Evolutionary conservation across 495 filamentous ascomycete genomes (phyloP), one percentile per base, ranked within the genome.

Genomic region (Penicillium pulvis): DNA sequence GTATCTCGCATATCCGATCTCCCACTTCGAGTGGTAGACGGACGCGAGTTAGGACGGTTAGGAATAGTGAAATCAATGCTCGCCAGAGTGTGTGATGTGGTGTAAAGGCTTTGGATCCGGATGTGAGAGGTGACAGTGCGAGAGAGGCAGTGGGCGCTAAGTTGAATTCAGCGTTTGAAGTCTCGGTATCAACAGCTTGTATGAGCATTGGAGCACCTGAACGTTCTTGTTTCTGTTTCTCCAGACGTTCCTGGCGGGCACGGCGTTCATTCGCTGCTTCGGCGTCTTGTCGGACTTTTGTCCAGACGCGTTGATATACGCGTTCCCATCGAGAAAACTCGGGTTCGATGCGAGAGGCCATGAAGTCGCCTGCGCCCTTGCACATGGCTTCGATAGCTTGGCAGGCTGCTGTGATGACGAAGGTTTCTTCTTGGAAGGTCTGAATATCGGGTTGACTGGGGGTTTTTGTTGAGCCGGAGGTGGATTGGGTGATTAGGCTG

Each of bases 331-430:
- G 66, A 36, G 76, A 71, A 86, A 91, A 97, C 53, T 90, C 86
- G 4, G 77, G 79, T 69, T 85, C 84, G 24, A 94, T 81, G 26
- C 93, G 77, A 0, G 79, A 83, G 17, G 76, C 76, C 71, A 97
- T 82, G 73, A 98, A 98, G 55, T 93, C 88, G 0, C 93, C 93
- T 0, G 90, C 91, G 12, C 79, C 60, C 47, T 65, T 67, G 68
- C 73, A 76, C 53, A 96, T 78, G 47, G 73, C 73, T 42, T 78
- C 79, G 5, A 97, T 72, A 3, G 87, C 81, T 23, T 85, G 80
- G 41, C 87, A 83, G 24, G 91, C 89, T 3, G 85, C 80, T 10
- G 87, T 79, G 1, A 81, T 83, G n/a, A 96, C 87, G 61, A 86
- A 92, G 0, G 83, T 79, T 69, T 96, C 91, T 26, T 82, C 72